Conservation (phyloP, 257 asterid genomes). For the Rubia yunnanensis region DNA sequence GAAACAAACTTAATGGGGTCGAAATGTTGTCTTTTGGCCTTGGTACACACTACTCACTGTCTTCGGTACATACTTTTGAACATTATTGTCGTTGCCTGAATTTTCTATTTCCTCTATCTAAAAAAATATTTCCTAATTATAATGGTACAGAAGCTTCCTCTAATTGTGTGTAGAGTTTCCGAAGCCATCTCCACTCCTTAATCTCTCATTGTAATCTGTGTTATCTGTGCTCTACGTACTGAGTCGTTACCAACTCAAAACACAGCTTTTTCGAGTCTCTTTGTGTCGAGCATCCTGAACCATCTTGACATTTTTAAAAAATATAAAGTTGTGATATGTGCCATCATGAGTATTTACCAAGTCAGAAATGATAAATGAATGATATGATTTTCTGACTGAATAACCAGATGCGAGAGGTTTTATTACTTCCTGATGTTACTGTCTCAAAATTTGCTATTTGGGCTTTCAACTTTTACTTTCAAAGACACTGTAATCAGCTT, state of each 20-base stretch:
- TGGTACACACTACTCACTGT: too few species aligned
- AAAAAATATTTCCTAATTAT: too few species aligned
- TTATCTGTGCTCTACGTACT: too few species aligned
- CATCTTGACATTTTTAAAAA: background rate
- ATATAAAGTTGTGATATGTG: background rate
- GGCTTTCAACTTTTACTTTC: too few species aligned
- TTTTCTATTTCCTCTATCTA: too few species aligned
- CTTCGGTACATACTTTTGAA: too few species aligned
- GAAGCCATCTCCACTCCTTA: background rate
- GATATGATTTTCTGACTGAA: background rate
- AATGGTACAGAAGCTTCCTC: too few species aligned
- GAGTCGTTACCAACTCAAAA: background rate
- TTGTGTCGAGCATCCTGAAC: background rate
- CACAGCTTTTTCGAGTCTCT: background rate
- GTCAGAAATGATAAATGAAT: background rate
- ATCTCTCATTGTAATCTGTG: background rate
- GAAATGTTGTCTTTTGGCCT: too few species aligned
- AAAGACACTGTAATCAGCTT: background rate
- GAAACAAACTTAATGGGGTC: too few species aligned
- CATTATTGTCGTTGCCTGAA: too few species aligned
- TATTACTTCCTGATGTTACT: too few species aligned
- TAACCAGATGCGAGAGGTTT: background rate
- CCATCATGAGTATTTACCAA: background rate
- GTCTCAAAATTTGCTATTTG: too few species aligned
- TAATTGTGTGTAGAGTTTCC: background rate